Evolutionary conservation across 345 rosid species (phyloP).

Genomic region (sweet orange (Citrus sinensis)): DVS_A1.0 CM039162.1:19514501-19515000

Average conservation of each 20-base stretch:
- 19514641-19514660: constrained; percentile 17
- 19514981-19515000: constrained; percentile 2
- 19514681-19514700: constrained; percentile 72
- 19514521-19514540: not conserved
- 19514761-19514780: not conserved
- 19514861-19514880: constrained; percentile 52
- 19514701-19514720: constrained; percentile 60
- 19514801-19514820: not conserved
- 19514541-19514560: not conserved
- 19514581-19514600: not conserved
- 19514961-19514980: not conserved
- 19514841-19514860: constrained; percentile 45
- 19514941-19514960: constrained; percentile 31
- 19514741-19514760: constrained; percentile 58
- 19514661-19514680: constrained; percentile 87
- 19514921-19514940: constrained; percentile 66
- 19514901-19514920: constrained; percentile 51
- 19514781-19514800: not conserved
- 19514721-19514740: constrained; percentile 63
- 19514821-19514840: not conserved
- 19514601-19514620: not conserved
- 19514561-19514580: not conserved
- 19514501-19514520: not conserved
- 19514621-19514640: not conserved
- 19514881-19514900: constrained; percentile 61